Base-by-base conservation (phyloP, 352 stramenopile species). In the Globisporangium cylindrosporum region DNA sequence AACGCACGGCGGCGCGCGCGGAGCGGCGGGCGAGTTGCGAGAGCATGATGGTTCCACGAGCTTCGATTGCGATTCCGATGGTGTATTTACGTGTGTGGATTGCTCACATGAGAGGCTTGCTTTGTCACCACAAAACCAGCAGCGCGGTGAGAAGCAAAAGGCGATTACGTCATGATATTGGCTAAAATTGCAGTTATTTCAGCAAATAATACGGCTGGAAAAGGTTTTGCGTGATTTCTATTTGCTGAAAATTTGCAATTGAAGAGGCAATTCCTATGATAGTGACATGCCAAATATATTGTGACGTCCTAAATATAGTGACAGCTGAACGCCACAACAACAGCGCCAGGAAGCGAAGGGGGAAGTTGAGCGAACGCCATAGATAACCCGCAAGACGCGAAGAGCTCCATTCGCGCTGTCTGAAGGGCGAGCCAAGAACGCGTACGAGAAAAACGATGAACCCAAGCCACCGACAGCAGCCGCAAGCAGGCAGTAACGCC, bases 11-110 rank as follows among this genome's bases (percentile, higher is more conserved):
- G 18, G 57, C 59, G 68, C 73, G 79, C 25, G 71, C 60, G n/a
- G 75, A 63, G 68, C 72, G 76, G 38, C 78, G 78, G 27, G 79
- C 75, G 72, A 76, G 62, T 64, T 65, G 54, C 73, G 77, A 67
- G 64, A 78, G 66, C 70, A 84, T 77, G 25, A 36, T 69, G 49
- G 24, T 14, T 54, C 10, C 12, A 62, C 65, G 22, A 46, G 64
- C 56, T 61, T 61, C 56, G 56, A 61, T 34, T 29, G 56, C 43
- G n/a, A 18, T 71, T 59, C 60, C 27, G 60, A 66, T 41, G 60
- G 60, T 65, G 41, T 20, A 34, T 59, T 41, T 58, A 27, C 18
- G 27, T 60, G 10, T 59, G 12, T 43, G 32, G 25, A 10, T 48
- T 48, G 55, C 18, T 61, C 12, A 14, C 32, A 15, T 32, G n/a